These are phyloP conservation scores for Ustilago xerochloae DNA, from an alignment of 1,284 basidiomycete species.

Conservation along the genomic window DNA sequence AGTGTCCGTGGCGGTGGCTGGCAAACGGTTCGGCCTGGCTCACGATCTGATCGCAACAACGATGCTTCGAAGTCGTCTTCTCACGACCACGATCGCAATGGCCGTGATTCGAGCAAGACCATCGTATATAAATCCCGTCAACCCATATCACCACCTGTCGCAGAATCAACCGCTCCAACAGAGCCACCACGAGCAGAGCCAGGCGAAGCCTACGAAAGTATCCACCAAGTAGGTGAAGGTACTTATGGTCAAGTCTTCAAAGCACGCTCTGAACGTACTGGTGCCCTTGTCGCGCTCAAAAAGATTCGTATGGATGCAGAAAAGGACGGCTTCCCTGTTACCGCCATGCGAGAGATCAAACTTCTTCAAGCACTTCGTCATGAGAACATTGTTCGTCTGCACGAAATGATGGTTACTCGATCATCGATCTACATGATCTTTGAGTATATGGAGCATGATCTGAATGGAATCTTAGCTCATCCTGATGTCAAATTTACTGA, in stretches of 20 bases:
- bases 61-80: neutral
- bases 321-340: constrained; percentile 97
- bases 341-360: constrained; percentile 98
- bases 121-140: neutral
- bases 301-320: constrained; percentile 98
- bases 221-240: constrained; percentile 96
- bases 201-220: constrained; percentile 79
- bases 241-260: constrained; percentile 99
- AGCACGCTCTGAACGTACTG: constrained; percentile 82
- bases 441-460: constrained; percentile 99
- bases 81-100: constrained; percentile 3
- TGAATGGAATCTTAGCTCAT: constrained; percentile 93
- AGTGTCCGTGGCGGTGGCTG: constrained; percentile 36
- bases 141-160: neutral
- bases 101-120: constrained; percentile 1
- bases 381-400: constrained; percentile 85
- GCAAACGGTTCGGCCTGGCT: constrained; percentile 37
- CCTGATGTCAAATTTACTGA: constrained; percentile 82
- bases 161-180: neutral
- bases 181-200: constrained; percentile 34
- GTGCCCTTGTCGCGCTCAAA: constrained; percentile 87
- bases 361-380: constrained; percentile 90
- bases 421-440: constrained; percentile 97
- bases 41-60: constrained; percentile 11
- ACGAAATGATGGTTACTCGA: constrained; percentile 95